Base-by-base conservation (phyloP, 352 stramenopile genomes). In the Thalassiosira livingstoniorum region DNA sequence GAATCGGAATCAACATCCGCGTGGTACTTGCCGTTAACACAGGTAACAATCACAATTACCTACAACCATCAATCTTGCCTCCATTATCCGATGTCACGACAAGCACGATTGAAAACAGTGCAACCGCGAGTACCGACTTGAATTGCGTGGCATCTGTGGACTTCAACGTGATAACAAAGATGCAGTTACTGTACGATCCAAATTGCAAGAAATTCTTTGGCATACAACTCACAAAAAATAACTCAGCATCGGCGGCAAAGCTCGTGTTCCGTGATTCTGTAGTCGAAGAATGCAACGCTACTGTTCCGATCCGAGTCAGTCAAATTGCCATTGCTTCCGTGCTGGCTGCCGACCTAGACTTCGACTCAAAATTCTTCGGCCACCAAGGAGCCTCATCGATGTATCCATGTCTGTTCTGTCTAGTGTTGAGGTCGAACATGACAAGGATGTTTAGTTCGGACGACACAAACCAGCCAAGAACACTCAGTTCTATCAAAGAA, bases 401-500 rank as follows among this genome's bases (percentile, higher is more conserved):
- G 23, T 65, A 45, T 18, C 31, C 37, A 13, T 65, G 57, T 21
- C 39, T 65, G 31, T 65, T 65, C 45, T 65, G 31, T 47, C 31
- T 65, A 13, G 57, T 47, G 39, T 47, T 47, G n/a, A n/a, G n/a
- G n/a, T n/a, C n/a, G n/a, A n/a, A n/a, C n/a, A n/a, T n/a, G n/a
- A n/a, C n/a, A n/a, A n/a, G n/a, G n/a, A n/a, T n/a, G 39, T 15
- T 15, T 15, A 15, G 15, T 15, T 47, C 39, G 7, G 39, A 15
- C 39, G 15, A 7, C 7, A 18, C 7, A 7, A 18, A 47, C 39
- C 15, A 7, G 7, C 7, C 15, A 47, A 18, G 39, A 47, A 47
- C 39, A 47, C 7, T 18, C 39, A 18, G 7, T 47, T 47, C 39
- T 47, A 7, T 47, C 15, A 7, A 18, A 7, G 7, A 47, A 47